Evolutionary conservation across 768 basidiomycete genomes (phyloP).

Genomic region (Suillus subalutaceus): DNA sequence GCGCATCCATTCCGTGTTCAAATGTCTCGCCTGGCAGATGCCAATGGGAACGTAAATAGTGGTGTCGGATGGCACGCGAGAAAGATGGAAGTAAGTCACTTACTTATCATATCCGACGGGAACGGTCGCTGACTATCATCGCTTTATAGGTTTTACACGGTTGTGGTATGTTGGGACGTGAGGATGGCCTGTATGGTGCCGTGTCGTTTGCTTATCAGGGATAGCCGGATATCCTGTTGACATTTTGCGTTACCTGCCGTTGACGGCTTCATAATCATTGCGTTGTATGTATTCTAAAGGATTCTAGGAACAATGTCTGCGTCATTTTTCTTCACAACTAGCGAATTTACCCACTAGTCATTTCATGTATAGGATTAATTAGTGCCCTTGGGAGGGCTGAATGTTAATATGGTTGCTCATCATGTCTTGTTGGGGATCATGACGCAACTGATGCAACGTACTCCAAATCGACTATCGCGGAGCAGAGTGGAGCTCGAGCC

Average conservation of each 20-base stretch:
- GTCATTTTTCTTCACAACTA: neutral
- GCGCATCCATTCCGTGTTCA: slow-evolving; percentile 72
- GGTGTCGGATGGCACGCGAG: slow-evolving; percentile 94
- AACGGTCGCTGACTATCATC: slow-evolving; percentile 11
- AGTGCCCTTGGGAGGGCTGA: slow-evolving; percentile 13
- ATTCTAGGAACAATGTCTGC: slow-evolving; percentile 2
- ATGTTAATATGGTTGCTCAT: slow-evolving; percentile 4
- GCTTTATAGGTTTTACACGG: slow-evolving; percentile 74
- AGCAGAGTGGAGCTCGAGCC: neutral
- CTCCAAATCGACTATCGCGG: neutral
- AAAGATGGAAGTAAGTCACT: slow-evolving; percentile 91
- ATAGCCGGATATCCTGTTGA: slow-evolving; percentile 31
- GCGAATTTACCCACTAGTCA: neutral
- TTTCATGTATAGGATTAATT: slow-evolving; percentile 13
- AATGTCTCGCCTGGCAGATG: slow-evolving; percentile 71
- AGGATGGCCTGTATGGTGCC: slow-evolving; percentile 92
- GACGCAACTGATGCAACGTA: neutral
- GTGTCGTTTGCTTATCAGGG: slow-evolving; percentile 95
- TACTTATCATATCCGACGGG: slow-evolving; percentile 3
- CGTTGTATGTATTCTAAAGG: neutral
- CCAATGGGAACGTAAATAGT: slow-evolving; percentile 88
- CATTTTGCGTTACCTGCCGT: neutral
- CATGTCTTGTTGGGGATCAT: neutral
- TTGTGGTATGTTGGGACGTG: slow-evolving; percentile 86
- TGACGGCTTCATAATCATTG: slow-evolving; percentile 1